Base-by-base conservation (phyloP, 2,329 filamentous ascomycete genomes). In the Exophiala bonariae region DNA sequence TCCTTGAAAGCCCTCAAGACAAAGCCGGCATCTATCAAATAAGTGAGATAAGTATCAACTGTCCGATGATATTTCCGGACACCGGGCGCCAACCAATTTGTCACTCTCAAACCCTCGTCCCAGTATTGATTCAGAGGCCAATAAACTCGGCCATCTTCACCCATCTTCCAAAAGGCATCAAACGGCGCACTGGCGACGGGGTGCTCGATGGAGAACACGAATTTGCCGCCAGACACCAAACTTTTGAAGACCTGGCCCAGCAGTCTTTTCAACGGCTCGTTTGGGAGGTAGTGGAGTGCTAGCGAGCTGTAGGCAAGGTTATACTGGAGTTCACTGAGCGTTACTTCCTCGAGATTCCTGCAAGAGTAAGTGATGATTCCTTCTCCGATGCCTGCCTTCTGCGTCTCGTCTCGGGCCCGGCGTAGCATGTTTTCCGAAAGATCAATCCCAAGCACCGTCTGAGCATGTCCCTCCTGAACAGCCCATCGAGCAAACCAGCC, bases 401-500 rank as follows among this genome's bases (percentile, higher is more conserved):
- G 13, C 4, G 26, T 37, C 55, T 3, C 59, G 4, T 57, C 37
- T 3, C 65, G 66, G 0, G 80, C 80, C 37, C 72, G 71, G 1
- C 56, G 42, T 3, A 83, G 67, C 80, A 83, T 82, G 52, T 79
- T 74, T 0, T 72, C 69, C 0, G 74, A 78, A 0, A 73, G 72
- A 54, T 83, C 80, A 35, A 83, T 69, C 7, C 78, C 80, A 0
- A 66, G 65, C 28, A 81, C 55, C 0, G 56, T 46, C 0, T 79
- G 73, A 3, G 61, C 41, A 18, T 17, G 14, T 0, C 78, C 76
- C 57, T 75, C 82, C 5, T 68, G 67, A 2, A 59, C 55, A 3
- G 65, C 63, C 3, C 82, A 68, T 1, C 74, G 71, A 1, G 79
- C 82, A 2, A 75, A 79, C 63, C 81, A 82, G 4, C 75, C 80